Conservation (phyloP, 345 rosid genomes). For the Populus simonii region DNA sequence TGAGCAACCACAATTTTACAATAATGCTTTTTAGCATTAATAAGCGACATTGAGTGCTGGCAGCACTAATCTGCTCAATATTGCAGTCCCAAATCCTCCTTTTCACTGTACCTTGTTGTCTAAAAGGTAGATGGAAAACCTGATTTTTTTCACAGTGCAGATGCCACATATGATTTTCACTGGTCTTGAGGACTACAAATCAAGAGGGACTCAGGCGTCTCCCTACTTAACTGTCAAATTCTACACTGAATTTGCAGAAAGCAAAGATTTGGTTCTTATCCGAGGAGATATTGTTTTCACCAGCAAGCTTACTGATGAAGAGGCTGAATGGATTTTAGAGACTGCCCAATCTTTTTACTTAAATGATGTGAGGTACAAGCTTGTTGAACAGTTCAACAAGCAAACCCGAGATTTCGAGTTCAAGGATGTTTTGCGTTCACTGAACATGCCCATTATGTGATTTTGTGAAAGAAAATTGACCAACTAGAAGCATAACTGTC, state of each 20-base stretch:
- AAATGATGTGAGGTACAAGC: slow-evolving; percentile 71
- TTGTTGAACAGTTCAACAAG: slow-evolving; percentile 80
- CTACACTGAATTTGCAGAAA: slow-evolving; percentile 80
- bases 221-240: slow-evolving; percentile 65
- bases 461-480: background rate
- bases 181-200: slow-evolving; percentile 97
- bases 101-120: background rate
- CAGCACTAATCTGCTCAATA: background rate
- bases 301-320: slow-evolving; percentile 79
- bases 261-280: slow-evolving; percentile 75
- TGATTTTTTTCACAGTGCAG: slow-evolving; percentile 61
- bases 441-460: slow-evolving; percentile 73
- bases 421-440: slow-evolving; percentile 74
- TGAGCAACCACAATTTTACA: background rate
- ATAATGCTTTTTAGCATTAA: background rate
- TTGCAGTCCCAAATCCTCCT: background rate
- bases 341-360: slow-evolving; percentile 80
- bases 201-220: slow-evolving; percentile 92
- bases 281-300: slow-evolving; percentile 85
- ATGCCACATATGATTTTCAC: slow-evolving; percentile 86
- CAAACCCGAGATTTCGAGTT: slow-evolving; percentile 75
- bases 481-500: background rate
- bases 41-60: background rate
- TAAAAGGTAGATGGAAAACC: background rate
- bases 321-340: slow-evolving; percentile 93